Evolutionary conservation across 768 basidiomycete genomes (phyloP).

Genomic region (Psilocybe sp.): DNA sequence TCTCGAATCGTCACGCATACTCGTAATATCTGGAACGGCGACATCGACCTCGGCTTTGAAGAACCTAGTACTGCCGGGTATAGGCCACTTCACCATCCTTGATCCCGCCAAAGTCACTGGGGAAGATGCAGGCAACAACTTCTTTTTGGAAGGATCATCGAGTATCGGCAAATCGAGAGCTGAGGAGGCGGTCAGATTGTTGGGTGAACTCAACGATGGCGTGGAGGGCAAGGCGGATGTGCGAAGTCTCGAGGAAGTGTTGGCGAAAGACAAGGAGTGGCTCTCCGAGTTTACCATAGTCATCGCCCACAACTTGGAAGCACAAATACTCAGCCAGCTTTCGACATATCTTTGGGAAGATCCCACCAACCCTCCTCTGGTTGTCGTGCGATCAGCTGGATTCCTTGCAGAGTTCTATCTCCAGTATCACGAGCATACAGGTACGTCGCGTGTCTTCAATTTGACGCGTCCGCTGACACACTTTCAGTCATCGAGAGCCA

Average conservation of each 20-base stretch:
- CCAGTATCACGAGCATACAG: slow-evolving; percentile 85
- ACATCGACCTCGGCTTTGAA: slow-evolving; percentile 90
- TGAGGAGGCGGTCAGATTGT: slow-evolving; percentile 69
- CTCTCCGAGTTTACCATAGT: slow-evolving; percentile 66
- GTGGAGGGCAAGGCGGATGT: slow-evolving; percentile 71
- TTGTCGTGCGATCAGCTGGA: slow-evolving; percentile 81
- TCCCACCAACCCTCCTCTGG: slow-evolving; percentile 58
- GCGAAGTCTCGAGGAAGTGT: slow-evolving; percentile 51
- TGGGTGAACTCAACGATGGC: slow-evolving; percentile 85
- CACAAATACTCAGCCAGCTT: slow-evolving; percentile 51
- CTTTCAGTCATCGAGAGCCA: slow-evolving; percentile 82
- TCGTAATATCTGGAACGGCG: slow-evolving; percentile 78
- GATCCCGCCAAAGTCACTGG: slow-evolving; percentile 60
- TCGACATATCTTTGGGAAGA: slow-evolving; percentile 69
- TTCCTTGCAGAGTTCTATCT: slow-evolving; percentile 88
- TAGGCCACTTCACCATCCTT: slow-evolving; percentile 93
- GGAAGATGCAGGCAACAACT: slow-evolving; percentile 92
- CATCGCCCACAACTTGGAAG: slow-evolving; percentile 79
- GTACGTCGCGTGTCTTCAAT: slow-evolving; percentile 39
- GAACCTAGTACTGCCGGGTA: slow-evolving; percentile 94
- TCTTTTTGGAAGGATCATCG: slow-evolving; percentile 79
- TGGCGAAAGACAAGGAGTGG: slow-evolving; percentile 44
- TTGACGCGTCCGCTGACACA: background rate
- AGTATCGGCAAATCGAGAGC: slow-evolving; percentile 82
- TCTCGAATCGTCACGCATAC: slow-evolving; percentile 78